phyloP scores from a whole-genome alignment of 495 filamentous ascomycete species.

The Amniculicola lignicola region DNA sequence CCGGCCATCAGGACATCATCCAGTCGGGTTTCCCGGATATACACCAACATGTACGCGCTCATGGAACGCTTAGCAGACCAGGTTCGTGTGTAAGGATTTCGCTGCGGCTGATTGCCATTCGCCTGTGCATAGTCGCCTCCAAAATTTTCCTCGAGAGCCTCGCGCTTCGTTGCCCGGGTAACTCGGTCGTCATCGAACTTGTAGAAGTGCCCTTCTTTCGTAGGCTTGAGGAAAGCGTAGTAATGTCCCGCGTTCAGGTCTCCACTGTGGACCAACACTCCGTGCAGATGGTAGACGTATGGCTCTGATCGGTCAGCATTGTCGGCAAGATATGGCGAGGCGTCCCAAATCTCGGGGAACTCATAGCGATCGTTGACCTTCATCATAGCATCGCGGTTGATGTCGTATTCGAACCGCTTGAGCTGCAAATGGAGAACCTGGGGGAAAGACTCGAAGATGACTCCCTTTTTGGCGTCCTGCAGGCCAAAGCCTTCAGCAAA shows the following conservation, averaged over 20 bases:
- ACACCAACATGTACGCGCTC: constrained; percentile 97
- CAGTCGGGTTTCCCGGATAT: constrained; percentile 79
- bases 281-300: constrained; percentile 88
- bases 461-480: constrained; percentile 95
- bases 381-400: constrained; percentile 94
- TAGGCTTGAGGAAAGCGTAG: constrained; percentile 93
- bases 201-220: constrained; percentile 90
- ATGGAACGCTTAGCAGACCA: constrained; percentile 69
- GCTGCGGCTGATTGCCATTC: constrained; percentile 57
- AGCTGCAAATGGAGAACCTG: constrained; percentile 93
- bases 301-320: constrained; percentile 85
- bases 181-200: constrained; percentile 97
- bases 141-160: constrained; percentile 94
- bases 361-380: constrained; percentile 99
- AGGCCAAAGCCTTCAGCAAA: constrained; percentile 85
- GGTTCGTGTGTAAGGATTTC: constrained; percentile 65
- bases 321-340: constrained; percentile 78
- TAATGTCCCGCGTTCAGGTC: constrained; percentile 99
- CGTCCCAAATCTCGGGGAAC: constrained; percentile 91
- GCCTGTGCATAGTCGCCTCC: constrained; percentile 74
- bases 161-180: constrained; percentile 83
- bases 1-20: constrained; percentile 78
- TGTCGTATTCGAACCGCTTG: constrained; percentile 97
- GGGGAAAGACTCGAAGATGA: constrained; percentile 94
- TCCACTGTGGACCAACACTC: constrained; percentile 93